These are phyloP conservation scores for Forsythia viridissima DNA, from an alignment of 257 asterid genomes.

Conservation along the genomic window DNA sequence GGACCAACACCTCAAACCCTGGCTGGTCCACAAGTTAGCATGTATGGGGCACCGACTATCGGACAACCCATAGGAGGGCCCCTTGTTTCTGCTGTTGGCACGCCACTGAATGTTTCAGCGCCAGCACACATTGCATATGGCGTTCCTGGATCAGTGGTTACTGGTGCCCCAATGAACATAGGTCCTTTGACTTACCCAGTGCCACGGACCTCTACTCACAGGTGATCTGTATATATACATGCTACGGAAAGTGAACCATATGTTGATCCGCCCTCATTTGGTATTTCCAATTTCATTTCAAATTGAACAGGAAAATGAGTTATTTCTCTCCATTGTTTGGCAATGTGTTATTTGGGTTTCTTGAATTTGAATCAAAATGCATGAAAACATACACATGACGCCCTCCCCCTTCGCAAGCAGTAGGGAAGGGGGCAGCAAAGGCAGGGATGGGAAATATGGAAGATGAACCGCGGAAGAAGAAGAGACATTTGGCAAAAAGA, in stretches of 20 bases:
- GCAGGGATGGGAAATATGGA: no score
- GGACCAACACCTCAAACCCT: slow-evolving; percentile 40
- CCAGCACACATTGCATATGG: slow-evolving; percentile 52
- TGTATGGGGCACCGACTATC: slow-evolving; percentile 55
- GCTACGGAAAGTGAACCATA: neutral
- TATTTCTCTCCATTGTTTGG: neutral
- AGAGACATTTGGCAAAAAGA: no score
- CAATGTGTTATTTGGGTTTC: neutral
- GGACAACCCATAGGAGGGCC: slow-evolving; percentile 79
- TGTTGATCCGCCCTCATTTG: neutral
- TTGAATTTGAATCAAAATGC: no score
- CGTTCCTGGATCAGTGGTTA: slow-evolving; percentile 33
- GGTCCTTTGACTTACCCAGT: slow-evolving; percentile 43
- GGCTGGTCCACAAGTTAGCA: slow-evolving; percentile 40
- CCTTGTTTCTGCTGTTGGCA: slow-evolving; percentile 71
- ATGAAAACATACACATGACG: no score
- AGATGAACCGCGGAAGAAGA: no score
- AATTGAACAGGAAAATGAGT: neutral
- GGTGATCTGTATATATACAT: slow-evolving; percentile 23
- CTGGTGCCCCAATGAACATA: slow-evolving; percentile 56
- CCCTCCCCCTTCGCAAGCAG: no score
- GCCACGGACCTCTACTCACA: slow-evolving; percentile 50
- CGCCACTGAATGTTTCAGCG: slow-evolving; percentile 52
- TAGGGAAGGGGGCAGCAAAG: no score
- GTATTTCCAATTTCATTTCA: neutral